Evolutionary conservation across 148 eudicot genomes (phyloP).

Genomic region (Hydrangea macrophylla): DNA sequence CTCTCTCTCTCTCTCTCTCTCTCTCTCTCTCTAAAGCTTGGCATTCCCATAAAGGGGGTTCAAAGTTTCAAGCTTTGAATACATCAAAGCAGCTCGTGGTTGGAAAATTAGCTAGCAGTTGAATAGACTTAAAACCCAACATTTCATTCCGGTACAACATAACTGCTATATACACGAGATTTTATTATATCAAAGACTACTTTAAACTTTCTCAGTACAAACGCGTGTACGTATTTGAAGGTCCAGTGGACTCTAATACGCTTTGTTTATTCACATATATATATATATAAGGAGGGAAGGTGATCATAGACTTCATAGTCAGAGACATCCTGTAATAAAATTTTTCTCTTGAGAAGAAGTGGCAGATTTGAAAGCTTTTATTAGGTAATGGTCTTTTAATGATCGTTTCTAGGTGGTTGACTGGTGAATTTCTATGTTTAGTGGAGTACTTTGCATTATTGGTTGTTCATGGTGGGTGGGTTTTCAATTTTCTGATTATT

Average conservation of each 20-base stretch:
- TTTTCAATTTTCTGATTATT: too few relatives aligned
- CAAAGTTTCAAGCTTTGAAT: slow-evolving; percentile 11
- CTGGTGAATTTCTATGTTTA: too few relatives aligned
- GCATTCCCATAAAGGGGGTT: neutral
- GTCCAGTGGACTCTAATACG: slow-evolving; percentile 5
- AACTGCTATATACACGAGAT: too few relatives aligned
- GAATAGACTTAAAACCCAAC: neutral
- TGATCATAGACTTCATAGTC: too few relatives aligned
- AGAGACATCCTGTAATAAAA: too few relatives aligned
- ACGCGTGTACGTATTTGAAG: slow-evolving; percentile 12
- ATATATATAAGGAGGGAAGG: too few relatives aligned
- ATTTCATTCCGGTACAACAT: neutral
- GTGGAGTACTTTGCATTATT: too few relatives aligned
- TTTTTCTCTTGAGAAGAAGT: too few relatives aligned
- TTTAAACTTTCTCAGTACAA: slow-evolving; percentile 11
- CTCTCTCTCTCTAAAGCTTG: slow-evolving; percentile 9
- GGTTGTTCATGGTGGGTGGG: too few relatives aligned
- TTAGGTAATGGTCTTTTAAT: too few relatives aligned
- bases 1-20: neutral
- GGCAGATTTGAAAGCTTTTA: too few relatives aligned
- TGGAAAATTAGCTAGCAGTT: neutral
- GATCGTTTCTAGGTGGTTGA: too few relatives aligned
- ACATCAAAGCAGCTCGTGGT: slow-evolving; percentile 4
- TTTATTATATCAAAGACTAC: slow-evolving; percentile 17
- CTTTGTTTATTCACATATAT: neutral